A percentile compares a stretch with the other conserved stretches of the same genome.
phyloP scores from a whole-genome alignment of 1,139 yeast genomes.

The Hyphopichia khmerensis region DNA sequence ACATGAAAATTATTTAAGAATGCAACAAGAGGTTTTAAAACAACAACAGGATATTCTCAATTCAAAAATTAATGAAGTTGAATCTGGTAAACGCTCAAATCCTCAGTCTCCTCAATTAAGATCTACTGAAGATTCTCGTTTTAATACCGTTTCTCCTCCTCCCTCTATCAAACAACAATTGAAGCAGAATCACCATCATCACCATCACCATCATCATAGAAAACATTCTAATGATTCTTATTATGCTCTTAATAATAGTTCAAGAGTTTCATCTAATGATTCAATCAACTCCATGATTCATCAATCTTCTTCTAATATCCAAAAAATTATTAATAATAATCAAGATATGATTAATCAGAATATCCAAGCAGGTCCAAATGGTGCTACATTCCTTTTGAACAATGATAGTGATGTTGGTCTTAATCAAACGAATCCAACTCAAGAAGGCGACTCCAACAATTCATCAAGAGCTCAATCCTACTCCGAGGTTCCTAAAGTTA shows the following conservation, averaged over 20 bases:
- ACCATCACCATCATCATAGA: background rate
- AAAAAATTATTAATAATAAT: slow-evolving; percentile 9
- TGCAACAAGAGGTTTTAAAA: slow-evolving; percentile 38
- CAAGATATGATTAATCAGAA: background rate
- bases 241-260: slow-evolving; percentile 5
- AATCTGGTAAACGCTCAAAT: slow-evolving; percentile 9
- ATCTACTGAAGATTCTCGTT: no score
- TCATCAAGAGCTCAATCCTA: slow-evolving; percentile 1
- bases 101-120: slow-evolving; percentile 8
- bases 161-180: background rate
- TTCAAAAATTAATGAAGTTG: slow-evolving; percentile 20
- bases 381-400: background rate
- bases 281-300: slow-evolving; percentile 11
- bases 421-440: background rate
- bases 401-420: background rate
- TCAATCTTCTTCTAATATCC: slow-evolving; percentile 10
- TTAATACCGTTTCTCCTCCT: background rate
- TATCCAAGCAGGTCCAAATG: background rate
- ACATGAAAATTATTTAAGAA: slow-evolving; percentile 37
- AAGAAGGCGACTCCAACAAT: background rate
- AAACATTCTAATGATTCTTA: background rate
- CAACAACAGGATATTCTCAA: slow-evolving; percentile 38
- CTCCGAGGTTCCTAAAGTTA: background rate
- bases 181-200: background rate
- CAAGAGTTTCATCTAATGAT: slow-evolving; percentile 12